Conservation (phyloP, 495 filamentous ascomycete genomes). For the Penicillium psychrofluorescens region DNA sequence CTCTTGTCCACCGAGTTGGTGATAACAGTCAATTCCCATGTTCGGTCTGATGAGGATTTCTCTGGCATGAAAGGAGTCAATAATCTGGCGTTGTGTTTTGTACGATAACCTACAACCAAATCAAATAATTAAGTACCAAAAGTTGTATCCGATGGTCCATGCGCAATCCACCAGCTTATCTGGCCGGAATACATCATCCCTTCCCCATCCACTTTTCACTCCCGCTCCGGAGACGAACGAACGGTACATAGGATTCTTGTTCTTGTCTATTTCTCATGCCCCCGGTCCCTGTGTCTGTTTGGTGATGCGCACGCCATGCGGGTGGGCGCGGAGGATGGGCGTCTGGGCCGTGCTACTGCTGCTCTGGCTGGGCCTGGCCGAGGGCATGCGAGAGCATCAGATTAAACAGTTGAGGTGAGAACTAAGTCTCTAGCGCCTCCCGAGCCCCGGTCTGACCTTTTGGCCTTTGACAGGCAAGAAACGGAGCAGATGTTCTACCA, state of each 20-base stretch:
- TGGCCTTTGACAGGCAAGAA: constrained; percentile 51
- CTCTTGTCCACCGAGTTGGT: too few species aligned
- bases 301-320: constrained; percentile 42
- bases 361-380: constrained; percentile 31
- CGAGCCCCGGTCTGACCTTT: neutral
- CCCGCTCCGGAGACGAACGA: too few species aligned
- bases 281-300: constrained; percentile 16
- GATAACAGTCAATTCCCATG: too few species aligned
- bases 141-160: neutral
- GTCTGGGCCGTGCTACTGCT: constrained; percentile 33
- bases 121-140: too few species aligned
- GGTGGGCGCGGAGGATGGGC: constrained; percentile 31
- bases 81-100: constrained; percentile 18
- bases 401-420: constrained; percentile 34
- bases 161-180: constrained; percentile 18
- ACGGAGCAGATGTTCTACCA: constrained; percentile 94
- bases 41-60: too few species aligned
- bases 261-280: constrained; percentile 17
- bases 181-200: constrained; percentile 14
- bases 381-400: constrained; percentile 35
- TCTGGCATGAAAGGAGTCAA: neutral
- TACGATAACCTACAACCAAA: too few species aligned
- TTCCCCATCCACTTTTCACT: constrained; percentile 1
- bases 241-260: too few species aligned
- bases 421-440: neutral